phyloP scores from a whole-genome alignment of 306 rosid species.

The Quercus cerris region DNA sequence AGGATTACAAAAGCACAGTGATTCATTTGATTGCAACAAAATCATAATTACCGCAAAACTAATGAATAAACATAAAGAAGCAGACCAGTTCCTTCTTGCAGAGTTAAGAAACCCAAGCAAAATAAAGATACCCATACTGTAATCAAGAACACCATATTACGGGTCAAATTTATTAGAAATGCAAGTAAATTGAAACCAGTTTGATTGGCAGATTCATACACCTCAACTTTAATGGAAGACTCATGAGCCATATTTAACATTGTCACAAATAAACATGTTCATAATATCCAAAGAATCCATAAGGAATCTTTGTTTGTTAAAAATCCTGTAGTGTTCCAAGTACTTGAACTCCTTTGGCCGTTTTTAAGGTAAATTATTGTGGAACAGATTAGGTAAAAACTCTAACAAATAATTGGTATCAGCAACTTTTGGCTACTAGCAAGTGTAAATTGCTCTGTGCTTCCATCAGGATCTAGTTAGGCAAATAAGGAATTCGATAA shows the following conservation, averaged over 20 bases:
- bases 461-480: neutral
- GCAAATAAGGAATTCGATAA: neutral
- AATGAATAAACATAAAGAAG: neutral
- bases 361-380: neutral
- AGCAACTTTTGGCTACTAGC: neutral
- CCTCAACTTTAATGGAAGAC: neutral
- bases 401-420: neutral
- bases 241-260: neutral
- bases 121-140: neutral
- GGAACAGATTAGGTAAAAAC: neutral
- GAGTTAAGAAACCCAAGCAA: neutral
- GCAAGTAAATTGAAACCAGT: too few species aligned
- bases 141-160: neutral
- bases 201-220: neutral
- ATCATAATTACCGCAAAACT: neutral
- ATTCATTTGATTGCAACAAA: too few species aligned
- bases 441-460: neutral
- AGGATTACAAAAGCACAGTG: neutral
- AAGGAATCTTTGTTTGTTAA: neutral
- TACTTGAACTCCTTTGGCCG: neutral
- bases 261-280: too few species aligned
- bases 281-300: neutral
- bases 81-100: neutral
- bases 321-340: neutral
- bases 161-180: neutral